Percentiles rank a stretch among this genome's conserved stretches.
phyloP scores from a whole-genome alignment of 2,329 filamentous ascomycete species.

The Hortaea sp. region DNA sequence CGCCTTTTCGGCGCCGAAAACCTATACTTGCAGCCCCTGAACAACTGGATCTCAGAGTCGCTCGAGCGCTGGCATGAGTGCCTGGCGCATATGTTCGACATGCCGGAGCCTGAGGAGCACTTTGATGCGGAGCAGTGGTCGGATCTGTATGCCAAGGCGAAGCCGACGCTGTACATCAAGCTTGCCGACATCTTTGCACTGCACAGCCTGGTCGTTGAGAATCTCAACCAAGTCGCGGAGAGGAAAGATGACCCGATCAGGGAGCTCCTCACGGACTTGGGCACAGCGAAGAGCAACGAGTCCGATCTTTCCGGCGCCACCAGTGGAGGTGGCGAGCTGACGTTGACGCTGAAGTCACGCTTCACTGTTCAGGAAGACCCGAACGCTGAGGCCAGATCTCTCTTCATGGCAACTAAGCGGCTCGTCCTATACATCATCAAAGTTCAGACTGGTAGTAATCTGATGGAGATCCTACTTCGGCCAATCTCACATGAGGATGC shows the following conservation, averaged over 20 bases:
- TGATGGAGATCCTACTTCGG: slow-evolving; percentile 93
- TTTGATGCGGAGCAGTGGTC: slow-evolving; percentile 99
- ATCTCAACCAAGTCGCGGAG: slow-evolving; percentile 68
- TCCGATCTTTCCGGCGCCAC: slow-evolving; percentile 47
- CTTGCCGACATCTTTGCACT: slow-evolving; percentile 96
- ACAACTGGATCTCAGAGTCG: slow-evolving; percentile 79
- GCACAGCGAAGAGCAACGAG: slow-evolving; percentile 93
- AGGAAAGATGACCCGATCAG: slow-evolving; percentile 76
- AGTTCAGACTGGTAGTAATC: slow-evolving; percentile 79
- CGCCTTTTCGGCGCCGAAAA: slow-evolving; percentile 89
- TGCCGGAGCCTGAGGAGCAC: slow-evolving; percentile 73
- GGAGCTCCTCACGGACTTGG: slow-evolving; percentile 86
- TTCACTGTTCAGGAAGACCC: slow-evolving; percentile 52
- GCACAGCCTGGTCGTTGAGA: slow-evolving; percentile 73
- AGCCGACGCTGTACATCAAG: slow-evolving; percentile 98
- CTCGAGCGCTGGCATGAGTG: slow-evolving; percentile 69
- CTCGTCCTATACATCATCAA: slow-evolving; percentile 97
- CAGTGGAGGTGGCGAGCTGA: slow-evolving; percentile 23
- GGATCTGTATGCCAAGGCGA: slow-evolving; percentile 90
- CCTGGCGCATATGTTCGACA: slow-evolving; percentile 66
- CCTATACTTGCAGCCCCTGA: slow-evolving; percentile 88
- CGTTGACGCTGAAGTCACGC: slow-evolving; percentile 24
- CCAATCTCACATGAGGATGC: slow-evolving; percentile 82
- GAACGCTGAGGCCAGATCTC: slow-evolving; percentile 78
- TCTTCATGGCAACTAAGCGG: slow-evolving; percentile 98